Conservation (phyloP, 257 asterid genomes). For the Solanum tarapatanum region DNA sequence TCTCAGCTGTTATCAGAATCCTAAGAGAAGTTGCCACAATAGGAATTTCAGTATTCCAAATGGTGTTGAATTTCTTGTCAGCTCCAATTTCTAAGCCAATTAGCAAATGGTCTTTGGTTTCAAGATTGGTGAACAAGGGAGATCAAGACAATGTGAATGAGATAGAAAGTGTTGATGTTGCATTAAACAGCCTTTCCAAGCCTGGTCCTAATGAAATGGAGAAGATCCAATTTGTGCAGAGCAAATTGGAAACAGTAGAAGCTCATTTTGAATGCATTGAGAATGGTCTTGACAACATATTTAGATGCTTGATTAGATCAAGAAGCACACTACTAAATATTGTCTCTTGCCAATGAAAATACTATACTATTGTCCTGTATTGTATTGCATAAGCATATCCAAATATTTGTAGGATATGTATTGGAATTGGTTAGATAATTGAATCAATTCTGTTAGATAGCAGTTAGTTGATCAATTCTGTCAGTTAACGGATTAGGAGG, state of each 20-base stretch:
- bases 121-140: slow-evolving; percentile 9
- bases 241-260: neutral
- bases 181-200: neutral
- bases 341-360: neutral
- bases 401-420: neutral
- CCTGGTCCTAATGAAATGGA: neutral
- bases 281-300: neutral
- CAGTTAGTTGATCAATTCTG: no score
- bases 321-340: neutral
- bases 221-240: neutral
- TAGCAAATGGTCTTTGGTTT: slow-evolving; percentile 6
- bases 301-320: slow-evolving; percentile 1
- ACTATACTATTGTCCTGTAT: neutral
- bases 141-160: neutral
- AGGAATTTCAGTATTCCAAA: neutral
- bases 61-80: neutral
- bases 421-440: no score
- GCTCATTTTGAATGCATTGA: slow-evolving; percentile 4
- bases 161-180: neutral
- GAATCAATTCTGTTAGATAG: no score
- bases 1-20: slow-evolving; percentile 1
- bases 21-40: slow-evolving; percentile 3
- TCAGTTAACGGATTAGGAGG: no score
- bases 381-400: neutral
- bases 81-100: neutral